Evolutionary conservation across 176 grass and related monocot species (phyloP).

Genomic region (Areca catechu): DNA sequence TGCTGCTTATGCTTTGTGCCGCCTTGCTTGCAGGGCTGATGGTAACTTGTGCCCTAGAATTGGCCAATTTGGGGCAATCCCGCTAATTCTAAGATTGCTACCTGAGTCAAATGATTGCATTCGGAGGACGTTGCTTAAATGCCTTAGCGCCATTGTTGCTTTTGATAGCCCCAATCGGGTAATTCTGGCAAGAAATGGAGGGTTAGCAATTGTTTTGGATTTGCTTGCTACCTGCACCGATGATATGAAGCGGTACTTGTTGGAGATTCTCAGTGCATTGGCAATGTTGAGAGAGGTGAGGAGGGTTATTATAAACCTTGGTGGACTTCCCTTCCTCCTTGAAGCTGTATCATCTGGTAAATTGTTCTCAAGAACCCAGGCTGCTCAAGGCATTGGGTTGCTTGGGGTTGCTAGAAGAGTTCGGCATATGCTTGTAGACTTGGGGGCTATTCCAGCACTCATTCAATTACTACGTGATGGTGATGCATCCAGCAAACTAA

Average conservation of each 20-base stretch:
- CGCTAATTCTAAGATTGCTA: slow-evolving; percentile 4
- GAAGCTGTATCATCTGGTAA: slow-evolving; percentile 17
- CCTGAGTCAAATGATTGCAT: background rate
- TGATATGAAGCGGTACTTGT: slow-evolving; percentile 3
- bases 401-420: slow-evolving; percentile 14
- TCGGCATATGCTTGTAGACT: slow-evolving; percentile 12
- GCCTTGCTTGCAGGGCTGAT: background rate
- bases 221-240: slow-evolving; percentile 4
- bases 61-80: slow-evolving; percentile 9
- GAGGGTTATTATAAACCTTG: background rate
- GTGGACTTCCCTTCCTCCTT: slow-evolving; percentile 4
- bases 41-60: slow-evolving; percentile 4
- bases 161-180: slow-evolving; percentile 13
- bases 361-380: slow-evolving; percentile 1
- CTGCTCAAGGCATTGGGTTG: slow-evolving; percentile 12
- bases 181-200: slow-evolving; percentile 4
- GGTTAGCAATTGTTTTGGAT: slow-evolving; percentile 2
- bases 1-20: background rate
- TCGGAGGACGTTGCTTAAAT: slow-evolving; percentile 7
- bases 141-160: slow-evolving; percentile 3
- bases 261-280: slow-evolving; percentile 17
- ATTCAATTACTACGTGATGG: slow-evolving; percentile 1
- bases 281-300: slow-evolving; percentile 10
- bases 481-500: background rate
- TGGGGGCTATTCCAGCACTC: slow-evolving; percentile 9